These are phyloP conservation scores for Lablab purpureus DNA, from an alignment of 306 rosid genomes.

Conservation along the genomic window DNA sequence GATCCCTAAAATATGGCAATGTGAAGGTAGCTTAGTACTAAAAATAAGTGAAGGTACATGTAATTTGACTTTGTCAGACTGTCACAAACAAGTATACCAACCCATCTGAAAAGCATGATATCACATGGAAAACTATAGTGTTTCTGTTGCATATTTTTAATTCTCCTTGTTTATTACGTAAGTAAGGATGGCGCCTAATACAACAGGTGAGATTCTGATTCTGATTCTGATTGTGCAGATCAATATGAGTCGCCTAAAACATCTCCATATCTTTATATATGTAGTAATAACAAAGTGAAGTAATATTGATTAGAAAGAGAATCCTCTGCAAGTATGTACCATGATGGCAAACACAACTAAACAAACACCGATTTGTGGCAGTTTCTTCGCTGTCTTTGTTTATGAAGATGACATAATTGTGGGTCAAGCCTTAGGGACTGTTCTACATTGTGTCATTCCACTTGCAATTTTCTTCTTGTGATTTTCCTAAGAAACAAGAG, in stretches of 20 bases:
- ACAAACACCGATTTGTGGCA: slow-evolving; percentile 22
- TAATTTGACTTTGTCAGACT: slow-evolving; percentile 31
- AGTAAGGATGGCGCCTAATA: slow-evolving; percentile 25
- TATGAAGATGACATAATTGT: slow-evolving; percentile 24
- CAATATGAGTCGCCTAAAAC: slow-evolving; percentile 30
- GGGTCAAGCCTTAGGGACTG: slow-evolving; percentile 39
- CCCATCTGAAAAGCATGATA: slow-evolving; percentile 52
- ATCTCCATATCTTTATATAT: slow-evolving; percentile 8
- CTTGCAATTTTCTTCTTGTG: slow-evolving; percentile 25
- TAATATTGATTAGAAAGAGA: slow-evolving; percentile 39
- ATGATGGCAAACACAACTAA: slow-evolving; percentile 40
- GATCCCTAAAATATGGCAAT: slow-evolving; percentile 42
- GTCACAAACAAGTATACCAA: slow-evolving; percentile 40
- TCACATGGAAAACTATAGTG: slow-evolving; percentile 52
- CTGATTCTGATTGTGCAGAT: slow-evolving; percentile 49
- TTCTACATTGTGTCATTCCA: slow-evolving; percentile 40
- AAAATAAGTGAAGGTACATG: slow-evolving; percentile 27
- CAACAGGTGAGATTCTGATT: slow-evolving; percentile 60
- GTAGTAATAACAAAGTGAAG: slow-evolving; percentile 15
- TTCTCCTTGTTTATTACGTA: slow-evolving; percentile 11
- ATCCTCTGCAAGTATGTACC: slow-evolving; percentile 34
- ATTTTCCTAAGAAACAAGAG: slow-evolving; percentile 43
- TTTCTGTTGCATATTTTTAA: slow-evolving; percentile 29
- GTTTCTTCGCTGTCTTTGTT: slow-evolving; percentile 38
- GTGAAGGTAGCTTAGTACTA: neutral